Percentiles rank a stretch among this genome's conserved stretches.
phyloP scores from a whole-genome alignment of 2,329 filamentous ascomycete genomes.

The Fusarium agapanthi region DNA sequence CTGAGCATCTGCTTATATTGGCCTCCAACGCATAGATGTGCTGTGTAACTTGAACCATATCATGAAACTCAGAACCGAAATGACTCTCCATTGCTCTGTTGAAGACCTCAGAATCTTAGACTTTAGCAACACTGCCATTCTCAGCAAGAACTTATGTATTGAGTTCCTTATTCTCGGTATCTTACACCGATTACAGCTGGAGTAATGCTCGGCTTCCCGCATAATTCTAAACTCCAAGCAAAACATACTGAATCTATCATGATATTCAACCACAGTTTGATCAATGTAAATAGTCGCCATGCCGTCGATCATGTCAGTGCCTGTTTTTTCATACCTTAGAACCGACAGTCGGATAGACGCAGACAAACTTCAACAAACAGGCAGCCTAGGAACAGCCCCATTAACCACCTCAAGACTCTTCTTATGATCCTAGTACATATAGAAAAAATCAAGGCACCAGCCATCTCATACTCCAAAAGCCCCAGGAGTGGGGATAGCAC shows the following conservation, averaged over 20 bases:
- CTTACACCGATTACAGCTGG: conserved; percentile 2
- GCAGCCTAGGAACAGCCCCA: background rate
- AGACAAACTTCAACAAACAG: background rate
- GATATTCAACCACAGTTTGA: background rate
- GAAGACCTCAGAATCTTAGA: background rate
- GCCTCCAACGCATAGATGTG: background rate
- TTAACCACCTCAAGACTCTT: background rate
- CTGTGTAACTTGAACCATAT: conserved; percentile 8
- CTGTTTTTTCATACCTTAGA: background rate
- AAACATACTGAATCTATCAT: background rate
- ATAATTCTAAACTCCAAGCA: conserved; percentile 9
- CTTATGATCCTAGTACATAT: background rate
- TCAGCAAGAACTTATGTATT: background rate
- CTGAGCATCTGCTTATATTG: background rate
- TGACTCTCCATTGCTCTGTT: background rate
- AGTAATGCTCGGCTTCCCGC: conserved; percentile 21
- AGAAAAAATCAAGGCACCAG: background rate
- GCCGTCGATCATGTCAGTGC: background rate
- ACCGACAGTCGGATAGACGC: background rate
- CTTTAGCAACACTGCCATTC: background rate
- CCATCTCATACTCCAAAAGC: background rate
- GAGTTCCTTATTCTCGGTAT: background rate
- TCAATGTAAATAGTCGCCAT: background rate
- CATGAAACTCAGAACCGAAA: conserved; percentile 14
- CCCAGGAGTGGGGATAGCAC: background rate